Percentiles rank a stretch among this genome's conserved stretches.
These are phyloP conservation scores for Aspergillus sp. DNA, from an alignment of 2,329 filamentous ascomycete genomes.

Conservation along the genomic window DNA sequence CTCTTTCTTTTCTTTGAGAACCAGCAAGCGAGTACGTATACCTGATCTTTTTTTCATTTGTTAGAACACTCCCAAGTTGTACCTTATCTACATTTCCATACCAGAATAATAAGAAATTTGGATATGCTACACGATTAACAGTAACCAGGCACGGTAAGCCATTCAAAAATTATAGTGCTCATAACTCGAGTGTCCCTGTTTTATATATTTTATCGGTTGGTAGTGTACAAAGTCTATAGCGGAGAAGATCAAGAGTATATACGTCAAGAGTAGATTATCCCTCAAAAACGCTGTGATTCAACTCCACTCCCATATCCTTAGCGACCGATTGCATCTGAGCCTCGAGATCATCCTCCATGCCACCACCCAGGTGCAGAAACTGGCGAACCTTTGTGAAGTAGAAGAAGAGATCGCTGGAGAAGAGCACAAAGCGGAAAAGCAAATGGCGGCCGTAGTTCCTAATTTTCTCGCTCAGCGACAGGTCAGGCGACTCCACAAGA, in stretches of 20 bases:
- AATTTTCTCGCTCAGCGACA: constrained; percentile 62
- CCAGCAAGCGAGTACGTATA: constrained; percentile 3
- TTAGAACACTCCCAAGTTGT: background rate
- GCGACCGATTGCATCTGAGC: constrained; percentile 82
- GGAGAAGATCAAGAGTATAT: background rate
- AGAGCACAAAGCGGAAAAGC: constrained; percentile 75
- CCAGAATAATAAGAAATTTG: background rate
- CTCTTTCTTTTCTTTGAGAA: constrained; percentile 4
- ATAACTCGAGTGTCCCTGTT: constrained; percentile 1
- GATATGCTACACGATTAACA: no score
- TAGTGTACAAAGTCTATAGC: constrained; percentile 10
- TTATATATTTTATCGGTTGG: background rate
- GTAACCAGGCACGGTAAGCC: background rate
- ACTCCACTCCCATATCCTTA: constrained; percentile 85
- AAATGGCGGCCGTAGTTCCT: constrained; percentile 73
- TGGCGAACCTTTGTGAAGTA: constrained; percentile 78
- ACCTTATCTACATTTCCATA: background rate
- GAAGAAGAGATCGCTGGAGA: constrained; percentile 77
- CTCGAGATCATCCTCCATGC: constrained; percentile 95
- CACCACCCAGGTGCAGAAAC: constrained; percentile 70
- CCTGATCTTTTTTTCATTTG: background rate
- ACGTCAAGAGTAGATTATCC: constrained; percentile 52
- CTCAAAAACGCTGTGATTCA: constrained; percentile 86
- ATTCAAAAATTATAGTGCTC: background rate
- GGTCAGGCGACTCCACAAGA: constrained; percentile 70